Base-by-base conservation (phyloP, 306 rosid genomes). In the Citrullus mucosospermus region DNA sequence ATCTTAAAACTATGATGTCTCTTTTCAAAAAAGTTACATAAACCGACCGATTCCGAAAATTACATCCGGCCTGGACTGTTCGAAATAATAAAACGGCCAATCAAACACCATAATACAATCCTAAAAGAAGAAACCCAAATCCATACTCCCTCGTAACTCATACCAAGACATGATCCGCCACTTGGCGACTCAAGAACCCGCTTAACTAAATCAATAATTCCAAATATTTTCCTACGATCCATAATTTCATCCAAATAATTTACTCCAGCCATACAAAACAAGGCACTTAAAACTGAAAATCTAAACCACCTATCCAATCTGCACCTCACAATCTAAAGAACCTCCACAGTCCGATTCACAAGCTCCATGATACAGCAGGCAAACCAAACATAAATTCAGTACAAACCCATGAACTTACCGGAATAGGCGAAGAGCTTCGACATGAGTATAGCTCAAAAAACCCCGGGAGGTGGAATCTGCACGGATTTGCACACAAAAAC, bases 371-470 rank as follows among this genome's bases (percentile, higher is more conserved):
- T 2, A 82, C 17, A 81, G 8, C 44, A 71, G 13, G 62, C 46
- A 11, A 80, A 70, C 71, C 43, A 68, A 17, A 59, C 2, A 30
- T 6, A 53, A 72, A 17, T 5, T 15, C 6, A 51, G 4, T 1
- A 76, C 2, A 0, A 38, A 79, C 25, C 18, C 41, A 51, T 22
- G 28, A 48, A n/a, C 89, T 86, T 81, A 96, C 99, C 99, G 10
- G 91, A 62, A 85, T 88, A 96, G 77, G 85, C 86, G 51, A 91
- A 85, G 83, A 96, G 90, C 84, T 92, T 77, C 48, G 98, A 96
- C 99, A 96, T 96, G 87, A 84, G 82, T 78, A 38, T 38, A 75
- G 87, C 86, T 85, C 77, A 69, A 84, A 86, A 88, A 88, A 77
- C 78, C 82, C 78, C 81, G 67, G 63, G 85, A 82, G 87, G 86